A percentile compares a stretch with the other conserved stretches of the same genome.
Conservation (phyloP, 345 rosid species). For the Moricandia moricandioides region DNA sequence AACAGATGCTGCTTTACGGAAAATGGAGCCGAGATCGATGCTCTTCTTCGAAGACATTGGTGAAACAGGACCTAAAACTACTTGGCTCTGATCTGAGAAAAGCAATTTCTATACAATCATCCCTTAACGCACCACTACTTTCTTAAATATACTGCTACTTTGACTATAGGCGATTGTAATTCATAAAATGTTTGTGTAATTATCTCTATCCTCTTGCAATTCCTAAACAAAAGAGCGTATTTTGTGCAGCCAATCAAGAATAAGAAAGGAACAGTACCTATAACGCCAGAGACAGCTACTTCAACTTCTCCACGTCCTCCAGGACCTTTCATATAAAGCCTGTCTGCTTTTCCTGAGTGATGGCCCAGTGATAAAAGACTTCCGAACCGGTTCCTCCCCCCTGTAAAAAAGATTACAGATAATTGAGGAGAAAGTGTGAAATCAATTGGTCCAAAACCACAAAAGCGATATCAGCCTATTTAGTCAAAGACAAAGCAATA, state of each 20-base stretch:
- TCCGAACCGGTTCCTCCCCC: conserved; percentile 80
- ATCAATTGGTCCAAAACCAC: neutral
- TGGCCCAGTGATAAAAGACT: conserved; percentile 75
- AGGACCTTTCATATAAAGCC: conserved; percentile 93
- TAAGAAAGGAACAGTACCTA: conserved; percentile 44
- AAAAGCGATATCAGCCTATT: neutral
- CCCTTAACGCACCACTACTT: conserved; percentile 25
- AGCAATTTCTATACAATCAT: conserved; percentile 33
- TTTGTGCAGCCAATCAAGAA: conserved; percentile 12
- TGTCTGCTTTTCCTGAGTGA: conserved; percentile 73
- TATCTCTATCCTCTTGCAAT: conserved; percentile 2
- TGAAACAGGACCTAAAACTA: conserved; percentile 73
- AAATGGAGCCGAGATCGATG: conserved; percentile 74
- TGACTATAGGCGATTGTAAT: neutral
- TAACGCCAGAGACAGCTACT: conserved; percentile 94
- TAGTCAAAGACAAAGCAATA: neutral
- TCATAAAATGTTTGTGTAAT: neutral
- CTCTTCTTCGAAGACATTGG: conserved; percentile 76
- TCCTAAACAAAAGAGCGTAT: neutral
- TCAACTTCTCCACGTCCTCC: conserved; percentile 99
- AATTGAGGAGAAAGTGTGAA: neutral
- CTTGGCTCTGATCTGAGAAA: conserved; percentile 87
- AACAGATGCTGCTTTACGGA: conserved; percentile 85
- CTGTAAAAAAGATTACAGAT: conserved; percentile 36
- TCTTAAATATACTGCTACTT: conserved; percentile 12